Base-by-base conservation (phyloP, 192 early-diverging fungal species). In the Fimicolochytrium jonesii region DNA sequence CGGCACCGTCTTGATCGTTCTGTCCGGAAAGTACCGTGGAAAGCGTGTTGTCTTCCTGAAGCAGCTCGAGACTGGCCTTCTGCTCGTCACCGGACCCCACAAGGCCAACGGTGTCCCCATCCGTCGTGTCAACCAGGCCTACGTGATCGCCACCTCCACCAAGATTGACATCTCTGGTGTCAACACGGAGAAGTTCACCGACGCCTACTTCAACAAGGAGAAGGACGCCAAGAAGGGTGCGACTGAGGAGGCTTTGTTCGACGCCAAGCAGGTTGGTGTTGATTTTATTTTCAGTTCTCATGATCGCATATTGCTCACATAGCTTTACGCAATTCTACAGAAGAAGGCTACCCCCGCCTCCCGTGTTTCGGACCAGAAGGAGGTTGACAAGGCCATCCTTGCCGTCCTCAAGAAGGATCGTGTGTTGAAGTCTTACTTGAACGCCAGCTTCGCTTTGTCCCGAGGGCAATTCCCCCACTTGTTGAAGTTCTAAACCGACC, bases 11-110 rank as follows among this genome's bases (percentile, higher is more conserved):
- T 81, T 98, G 47, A 98, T 99, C 69, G 85, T 99, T 63, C 81
- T 99, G 59, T 81, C 88, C 36, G 95, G 97, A 68, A 89, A 93
- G 67, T 97, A 88, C 90, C 90, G 92, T 60, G 97, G 97, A 58
- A 96, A 96, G 88, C 88, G 97, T 59, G 97, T 98, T 64, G 97
- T 99, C 36, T 96, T 92, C 86, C 85, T 99, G 74, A 96, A 93
- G 87, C 90, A 92, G 79, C 87, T 99, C 67, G 74, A 70, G 42
- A 90, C 90, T 68, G 97, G 97, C 64, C 86, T 99, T 61, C 82
- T 99, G 52, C 85, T 99, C 61, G 90, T 99, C 59, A 91, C 94
- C 58, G 97, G 97, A 41, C 97, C 97, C 58, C 93, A 90, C 88
- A 91, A 92, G 85, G 73, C 95, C 81, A 99, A 99, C 88, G 97